Evolutionary conservation across 352 stramenopile genomes (phyloP).

Genomic region (Blastocystis sp.): DNA sequence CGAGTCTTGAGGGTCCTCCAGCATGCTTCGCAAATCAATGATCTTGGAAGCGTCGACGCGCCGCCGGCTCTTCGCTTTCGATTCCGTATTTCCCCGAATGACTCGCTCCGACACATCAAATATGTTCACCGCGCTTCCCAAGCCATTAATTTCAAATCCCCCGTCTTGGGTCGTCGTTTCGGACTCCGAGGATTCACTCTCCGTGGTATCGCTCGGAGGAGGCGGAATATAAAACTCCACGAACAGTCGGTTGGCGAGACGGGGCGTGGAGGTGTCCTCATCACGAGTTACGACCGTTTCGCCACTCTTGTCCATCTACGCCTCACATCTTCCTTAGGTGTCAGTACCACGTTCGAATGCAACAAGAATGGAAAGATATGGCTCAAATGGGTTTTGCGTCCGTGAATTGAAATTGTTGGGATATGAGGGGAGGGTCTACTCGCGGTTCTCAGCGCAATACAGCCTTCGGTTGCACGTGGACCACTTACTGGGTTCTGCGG

Average conservation of each 20-base stretch:
- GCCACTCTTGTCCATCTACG: background rate
- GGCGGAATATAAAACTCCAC: slow-evolving; percentile 67
- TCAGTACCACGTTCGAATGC: too few relatives aligned
- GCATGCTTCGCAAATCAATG: slow-evolving; percentile 45
- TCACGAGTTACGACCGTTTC: background rate
- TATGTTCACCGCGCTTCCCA: slow-evolving; percentile 20
- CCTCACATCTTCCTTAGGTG: too few relatives aligned
- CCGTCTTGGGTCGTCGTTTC: slow-evolving; percentile 19
- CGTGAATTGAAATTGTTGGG: too few relatives aligned
- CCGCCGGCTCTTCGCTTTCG: background rate
- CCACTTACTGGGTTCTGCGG: too few relatives aligned
- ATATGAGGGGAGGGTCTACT: too few relatives aligned
- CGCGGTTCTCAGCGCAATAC: too few relatives aligned
- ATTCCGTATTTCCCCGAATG: background rate
- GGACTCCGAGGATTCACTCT: slow-evolving; percentile 32
- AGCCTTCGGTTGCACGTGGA: too few relatives aligned
- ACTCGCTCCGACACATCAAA: slow-evolving; percentile 40
- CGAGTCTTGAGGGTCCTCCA: background rate
- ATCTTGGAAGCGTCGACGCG: background rate
- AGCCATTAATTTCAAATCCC: slow-evolving; percentile 49
- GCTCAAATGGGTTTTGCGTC: too few relatives aligned
- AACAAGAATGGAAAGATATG: too few relatives aligned
- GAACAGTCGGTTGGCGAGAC: slow-evolving; percentile 25
- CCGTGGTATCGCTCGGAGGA: slow-evolving; percentile 16
- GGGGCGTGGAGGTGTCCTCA: background rate